Conservation (phyloP, 2,329 filamentous ascomycete species). For the Tolypocladium cylindrosporum region DNA sequence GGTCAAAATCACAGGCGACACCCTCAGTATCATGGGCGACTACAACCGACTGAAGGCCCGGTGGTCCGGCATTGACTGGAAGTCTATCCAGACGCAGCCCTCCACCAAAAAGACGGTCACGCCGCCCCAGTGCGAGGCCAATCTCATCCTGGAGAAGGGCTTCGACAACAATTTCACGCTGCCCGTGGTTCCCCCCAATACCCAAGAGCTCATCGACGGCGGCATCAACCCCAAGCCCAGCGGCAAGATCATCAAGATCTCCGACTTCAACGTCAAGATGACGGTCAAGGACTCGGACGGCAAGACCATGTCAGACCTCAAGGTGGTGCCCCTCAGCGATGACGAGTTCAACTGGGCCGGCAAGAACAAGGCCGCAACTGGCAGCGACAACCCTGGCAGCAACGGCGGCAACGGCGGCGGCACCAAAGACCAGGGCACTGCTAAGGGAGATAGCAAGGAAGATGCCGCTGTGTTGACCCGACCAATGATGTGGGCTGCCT, state of each 20-base stretch:
- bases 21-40: slow-evolving; percentile 50
- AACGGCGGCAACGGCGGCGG: not conserved
- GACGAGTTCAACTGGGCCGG: slow-evolving; percentile 36
- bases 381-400: slow-evolving; percentile 12
- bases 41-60: slow-evolving; percentile 67
- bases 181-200: slow-evolving; percentile 56
- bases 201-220: slow-evolving; percentile 62
- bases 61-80: slow-evolving; percentile 66
- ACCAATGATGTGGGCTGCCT: slow-evolving; percentile 22
- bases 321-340: slow-evolving; percentile 34
- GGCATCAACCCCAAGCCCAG: slow-evolving; percentile 57
- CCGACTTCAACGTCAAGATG: slow-evolving; percentile 47
- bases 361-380: slow-evolving; percentile 28
- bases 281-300: slow-evolving; percentile 30
- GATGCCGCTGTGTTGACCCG: slow-evolving; percentile 16
- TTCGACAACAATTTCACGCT: slow-evolving; percentile 77
- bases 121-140: slow-evolving; percentile 53
- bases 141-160: slow-evolving; percentile 54
- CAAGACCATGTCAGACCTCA: slow-evolving; percentile 31
- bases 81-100: slow-evolving; percentile 53
- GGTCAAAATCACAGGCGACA: slow-evolving; percentile 49
- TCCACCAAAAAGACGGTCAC: slow-evolving; percentile 37
- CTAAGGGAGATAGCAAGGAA: slow-evolving; percentile 12
- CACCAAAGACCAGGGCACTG: slow-evolving; percentile 1
- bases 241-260: slow-evolving; percentile 61